Evolutionary conservation across 345 rosid species (phyloP), one percentile per base, ranked within the genome.

Genomic region (Brassica nigra): DNA sequence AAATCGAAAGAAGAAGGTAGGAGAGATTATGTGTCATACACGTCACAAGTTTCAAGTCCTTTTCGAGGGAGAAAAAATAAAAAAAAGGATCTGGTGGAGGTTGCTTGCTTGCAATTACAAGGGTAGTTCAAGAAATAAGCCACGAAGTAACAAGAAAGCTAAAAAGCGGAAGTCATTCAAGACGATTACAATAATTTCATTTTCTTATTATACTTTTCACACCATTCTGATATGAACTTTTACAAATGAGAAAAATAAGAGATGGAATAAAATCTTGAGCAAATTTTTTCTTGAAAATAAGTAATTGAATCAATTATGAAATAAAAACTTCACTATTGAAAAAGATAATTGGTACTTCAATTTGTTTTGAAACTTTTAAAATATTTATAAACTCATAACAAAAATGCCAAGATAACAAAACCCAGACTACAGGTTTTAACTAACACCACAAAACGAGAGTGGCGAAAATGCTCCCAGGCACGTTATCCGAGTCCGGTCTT

Each of bases 41-140:
- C 42, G 77, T 78, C 39, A 58, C 62, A 20, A 57, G 18, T 72
- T 66, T 57, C 18, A 66, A 71, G 72, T 78, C 73, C 8, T 72
- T 78, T 73, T 66, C 82, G n/a, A 72, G 14, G 12, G 14, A 66
- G 8, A 66, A 18, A 66, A 78, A 23, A 23, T 23, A 23, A 64
- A 0, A 61, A 68, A 12, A 23, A 33, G 37, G 4, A 42, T 71
- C 4, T 54, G 55, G 16, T 66, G 62, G 72, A 72, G 77, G 73
- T 78, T 78, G 81, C 77, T 78, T 78, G 73, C 59, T 65, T 57
- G 62, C 54, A 57, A 78, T 57, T 66, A 58, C 68, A 29, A 66
- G 37, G 66, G 47, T 71, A 39, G 44, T 54, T 54, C 59, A 16
- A 54, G 59, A 54, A 54, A 16, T 0, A 54, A 16, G 59, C 23